Conservation (phyloP, 2,329 filamentous ascomycete species). For the Esteya vermicola region DNA sequence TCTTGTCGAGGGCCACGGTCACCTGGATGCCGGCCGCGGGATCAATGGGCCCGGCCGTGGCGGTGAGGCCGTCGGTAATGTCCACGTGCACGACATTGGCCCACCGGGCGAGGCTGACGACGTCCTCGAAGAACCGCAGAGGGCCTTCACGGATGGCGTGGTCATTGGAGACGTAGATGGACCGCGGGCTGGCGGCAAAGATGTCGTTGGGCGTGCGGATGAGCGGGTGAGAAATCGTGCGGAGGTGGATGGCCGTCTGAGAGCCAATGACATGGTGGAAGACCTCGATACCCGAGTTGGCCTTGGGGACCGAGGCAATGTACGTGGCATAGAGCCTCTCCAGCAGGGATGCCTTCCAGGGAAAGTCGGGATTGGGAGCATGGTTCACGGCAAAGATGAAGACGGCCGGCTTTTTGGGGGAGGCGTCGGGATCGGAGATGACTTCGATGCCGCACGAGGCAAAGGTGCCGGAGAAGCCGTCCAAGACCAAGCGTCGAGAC, state of each 20-base stretch:
- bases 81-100: constrained; percentile 31
- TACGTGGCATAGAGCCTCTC: background rate
- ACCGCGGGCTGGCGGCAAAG: constrained; percentile 26
- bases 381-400: constrained; percentile 51
- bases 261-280: constrained; percentile 38
- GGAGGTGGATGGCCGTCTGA: constrained; percentile 27
- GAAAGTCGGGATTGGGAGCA: constrained; percentile 27
- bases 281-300: constrained; percentile 40
- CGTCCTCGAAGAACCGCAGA: constrained; percentile 31
- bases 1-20: constrained; percentile 24
- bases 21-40: constrained; percentile 22
- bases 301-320: constrained; percentile 14
- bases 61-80: constrained; percentile 14
- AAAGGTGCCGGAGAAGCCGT: constrained; percentile 37
- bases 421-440: constrained; percentile 28
- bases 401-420: constrained; percentile 24
- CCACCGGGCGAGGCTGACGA: constrained; percentile 28
- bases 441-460: constrained; percentile 48
- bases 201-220: constrained; percentile 47
- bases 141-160: constrained; percentile 35
- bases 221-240: constrained; percentile 36
- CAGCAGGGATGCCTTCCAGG: background rate
- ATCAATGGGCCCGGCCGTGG: constrained; percentile 9
- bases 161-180: constrained; percentile 47
- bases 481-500: constrained; percentile 32